phyloP scores from a whole-genome alignment of 192 early-diverging fungal genomes.

The Dimargaris verticillata region DNA sequence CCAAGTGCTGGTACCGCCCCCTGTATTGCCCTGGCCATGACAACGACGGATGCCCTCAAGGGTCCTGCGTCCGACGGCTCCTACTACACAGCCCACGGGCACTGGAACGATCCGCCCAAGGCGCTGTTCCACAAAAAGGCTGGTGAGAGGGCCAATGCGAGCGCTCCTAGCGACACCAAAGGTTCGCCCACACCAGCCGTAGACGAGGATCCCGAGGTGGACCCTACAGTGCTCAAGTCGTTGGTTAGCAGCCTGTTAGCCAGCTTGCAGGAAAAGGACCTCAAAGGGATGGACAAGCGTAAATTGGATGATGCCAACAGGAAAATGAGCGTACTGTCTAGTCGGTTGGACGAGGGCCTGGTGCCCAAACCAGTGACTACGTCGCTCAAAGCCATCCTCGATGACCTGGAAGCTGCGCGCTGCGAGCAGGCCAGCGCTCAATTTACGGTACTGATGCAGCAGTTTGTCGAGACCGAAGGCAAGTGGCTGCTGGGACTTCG shows the following conservation, averaged over 20 bases:
- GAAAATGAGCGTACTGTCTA: background rate
- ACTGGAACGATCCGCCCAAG: slow-evolving; percentile 34
- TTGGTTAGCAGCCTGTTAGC: background rate
- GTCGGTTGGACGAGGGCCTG: background rate
- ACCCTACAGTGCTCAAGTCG: background rate
- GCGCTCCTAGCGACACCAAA: background rate
- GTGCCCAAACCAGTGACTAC: background rate
- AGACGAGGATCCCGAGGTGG: background rate
- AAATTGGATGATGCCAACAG: slow-evolving; percentile 6
- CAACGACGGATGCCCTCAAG: no score
- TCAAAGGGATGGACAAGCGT: slow-evolving; percentile 3
- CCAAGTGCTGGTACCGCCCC: no score
- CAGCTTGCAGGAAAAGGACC: background rate
- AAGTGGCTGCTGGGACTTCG: slow-evolving; percentile 29
- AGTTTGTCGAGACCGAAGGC: slow-evolving; percentile 18
- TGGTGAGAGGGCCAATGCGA: background rate
- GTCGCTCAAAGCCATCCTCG: background rate
- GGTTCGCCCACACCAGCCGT: background rate
- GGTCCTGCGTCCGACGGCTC: no score
- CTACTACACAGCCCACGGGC: slow-evolving; percentile 23
- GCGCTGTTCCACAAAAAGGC: slow-evolving; percentile 16
- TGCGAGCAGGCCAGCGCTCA: background rate
- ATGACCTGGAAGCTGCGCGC: background rate
- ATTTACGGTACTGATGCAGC: slow-evolving; percentile 15
- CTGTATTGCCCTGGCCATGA: no score